Evolutionary conservation across 352 stramenopile genomes (phyloP), one percentile per base, ranked within the genome.

Genomic region (Phytophthora foliorum): DNA sequence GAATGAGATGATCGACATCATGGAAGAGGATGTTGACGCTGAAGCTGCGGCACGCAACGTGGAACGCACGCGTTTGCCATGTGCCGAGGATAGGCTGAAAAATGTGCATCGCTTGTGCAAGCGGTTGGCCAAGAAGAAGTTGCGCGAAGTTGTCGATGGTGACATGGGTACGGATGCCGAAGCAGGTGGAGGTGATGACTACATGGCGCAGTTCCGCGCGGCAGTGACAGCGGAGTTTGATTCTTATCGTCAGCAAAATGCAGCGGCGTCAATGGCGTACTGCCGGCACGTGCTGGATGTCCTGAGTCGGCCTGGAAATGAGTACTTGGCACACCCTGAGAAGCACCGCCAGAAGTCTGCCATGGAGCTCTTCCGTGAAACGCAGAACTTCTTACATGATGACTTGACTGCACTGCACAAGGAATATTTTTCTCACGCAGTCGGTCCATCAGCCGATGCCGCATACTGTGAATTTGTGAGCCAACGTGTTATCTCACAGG

Each of bases 391-490:
- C 54, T 64, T 94, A 46, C 69, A 83, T 11, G 69, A 81, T 22
- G 74, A 89, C 8, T 59, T 94, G 10, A 69, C 80, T 34, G 39
- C 49, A 16, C 36, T 94, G 16, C 75, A 90, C 55, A 77, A 85
- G 13, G 69, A 85, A 42, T 96, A 93, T 53, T 89, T 88, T 63
- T 45, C 60, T 0, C 75, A 69, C 10, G 89, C 89, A 0, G 74
- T 94, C 9, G 89, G 89, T 2, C 86, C 88, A 27, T 96, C 89
- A n/a, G 80, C 81, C 7, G 78, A 96, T 58, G 82, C 86, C 19
- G 89, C 89, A 11, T 96, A 95, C 67, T 93, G 84, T 42, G 87
- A 94, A 63, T 96, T 85, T 49, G 78, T 94, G n/a, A 93, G 81
- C 48, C 87, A 94, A 53, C 74, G 76, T 8, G 79, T 96, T 51